Conservation (phyloP, 192 early-diverging fungal species). For the Backusella australiensis region DNA sequence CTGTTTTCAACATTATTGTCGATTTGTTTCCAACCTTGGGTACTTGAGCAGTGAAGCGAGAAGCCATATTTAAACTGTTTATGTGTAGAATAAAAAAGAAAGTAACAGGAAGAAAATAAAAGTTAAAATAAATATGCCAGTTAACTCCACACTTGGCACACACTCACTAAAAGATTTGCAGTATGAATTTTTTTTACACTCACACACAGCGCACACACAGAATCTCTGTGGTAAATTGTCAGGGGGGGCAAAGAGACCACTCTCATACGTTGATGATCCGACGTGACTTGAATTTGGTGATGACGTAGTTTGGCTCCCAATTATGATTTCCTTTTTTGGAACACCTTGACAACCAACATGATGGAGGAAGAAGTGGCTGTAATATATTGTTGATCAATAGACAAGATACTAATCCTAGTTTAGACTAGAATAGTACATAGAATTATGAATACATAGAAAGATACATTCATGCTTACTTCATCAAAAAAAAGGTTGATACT, state of each 20-base stretch:
- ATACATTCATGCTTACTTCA: too few species aligned
- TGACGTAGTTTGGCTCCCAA: neutral
- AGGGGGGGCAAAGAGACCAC: neutral
- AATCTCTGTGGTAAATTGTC: neutral
- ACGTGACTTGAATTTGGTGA: neutral
- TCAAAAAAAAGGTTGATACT: too few species aligned
- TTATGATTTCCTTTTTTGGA: neutral
- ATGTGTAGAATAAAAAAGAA: slow-evolving; percentile 3
- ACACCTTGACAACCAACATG: neutral
- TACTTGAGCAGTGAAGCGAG: slow-evolving; percentile 25
- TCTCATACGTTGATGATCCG: neutral
- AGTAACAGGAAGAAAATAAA: neutral
- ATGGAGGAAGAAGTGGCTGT: too few species aligned
- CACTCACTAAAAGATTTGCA: neutral
- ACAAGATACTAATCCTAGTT: too few species aligned
- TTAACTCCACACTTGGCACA: neutral
- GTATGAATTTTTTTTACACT: neutral
- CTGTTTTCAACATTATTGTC: neutral
- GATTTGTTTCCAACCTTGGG: slow-evolving; percentile 18
- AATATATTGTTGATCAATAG: too few species aligned
- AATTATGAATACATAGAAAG: too few species aligned
- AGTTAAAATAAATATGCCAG: neutral
- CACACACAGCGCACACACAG: neutral
- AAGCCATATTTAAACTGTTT: slow-evolving; percentile 25
- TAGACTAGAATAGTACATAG: too few species aligned